Evolutionary conservation across 306 rosid species (phyloP).

Genomic region (Ziziphus jujuba): DNA sequence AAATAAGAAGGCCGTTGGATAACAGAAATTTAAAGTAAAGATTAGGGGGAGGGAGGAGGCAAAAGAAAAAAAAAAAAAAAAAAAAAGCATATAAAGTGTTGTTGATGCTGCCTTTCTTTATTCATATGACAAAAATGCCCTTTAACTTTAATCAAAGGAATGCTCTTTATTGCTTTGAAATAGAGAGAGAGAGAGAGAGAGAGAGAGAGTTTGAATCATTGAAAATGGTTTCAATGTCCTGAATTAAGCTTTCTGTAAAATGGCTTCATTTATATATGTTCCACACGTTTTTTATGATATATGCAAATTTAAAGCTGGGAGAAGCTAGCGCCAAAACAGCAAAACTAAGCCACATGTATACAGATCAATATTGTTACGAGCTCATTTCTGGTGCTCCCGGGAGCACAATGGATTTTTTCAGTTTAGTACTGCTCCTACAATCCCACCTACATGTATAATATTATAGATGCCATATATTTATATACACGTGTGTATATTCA

Average conservation of each 20-base stretch:
- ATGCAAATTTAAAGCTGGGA: not conserved
- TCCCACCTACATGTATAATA: no score
- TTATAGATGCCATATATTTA: no score
- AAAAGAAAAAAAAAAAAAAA: slow-evolving; percentile 41
- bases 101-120: slow-evolving; percentile 48
- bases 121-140: slow-evolving; percentile 73
- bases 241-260: slow-evolving; percentile 20
- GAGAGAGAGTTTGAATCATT: slow-evolving; percentile 58
- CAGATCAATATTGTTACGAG: no score
- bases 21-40: slow-evolving; percentile 69
- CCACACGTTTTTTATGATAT: not conserved
- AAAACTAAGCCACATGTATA: no score
- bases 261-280: slow-evolving; percentile 21
- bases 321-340: no score
- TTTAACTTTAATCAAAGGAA: slow-evolving; percentile 71
- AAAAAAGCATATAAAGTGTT: not conserved
- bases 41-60: slow-evolving; percentile 40
- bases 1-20: slow-evolving; percentile 60
- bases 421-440: no score
- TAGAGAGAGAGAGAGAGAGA: slow-evolving; percentile 39
- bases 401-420: no score
- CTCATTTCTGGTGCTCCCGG: no score
- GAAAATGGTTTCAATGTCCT: slow-evolving; percentile 54
- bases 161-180: not conserved
- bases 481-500: no score